phyloP scores from a whole-genome alignment of 2,329 filamentous ascomycete species.

The Colletotrichum liriopes region DNA sequence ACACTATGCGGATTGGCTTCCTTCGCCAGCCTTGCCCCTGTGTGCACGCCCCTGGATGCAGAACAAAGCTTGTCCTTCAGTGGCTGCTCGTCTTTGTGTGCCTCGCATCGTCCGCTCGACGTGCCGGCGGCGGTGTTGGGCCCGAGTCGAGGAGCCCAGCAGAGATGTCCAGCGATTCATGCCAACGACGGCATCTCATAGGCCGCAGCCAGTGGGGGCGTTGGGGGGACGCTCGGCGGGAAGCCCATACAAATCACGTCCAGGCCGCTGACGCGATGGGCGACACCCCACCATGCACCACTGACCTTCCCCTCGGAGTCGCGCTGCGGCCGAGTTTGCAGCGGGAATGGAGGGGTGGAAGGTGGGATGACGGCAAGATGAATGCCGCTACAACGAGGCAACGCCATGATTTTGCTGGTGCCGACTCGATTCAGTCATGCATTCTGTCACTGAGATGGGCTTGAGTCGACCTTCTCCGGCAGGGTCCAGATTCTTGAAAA shows the following conservation, averaged over 20 bases:
- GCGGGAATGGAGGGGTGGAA: constrained; percentile 31
- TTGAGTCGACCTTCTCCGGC: constrained; percentile 8
- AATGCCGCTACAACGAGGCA: constrained; percentile 9
- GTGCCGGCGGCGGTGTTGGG: background rate
- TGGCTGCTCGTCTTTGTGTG: constrained; percentile 27
- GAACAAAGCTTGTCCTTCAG: constrained; percentile 30
- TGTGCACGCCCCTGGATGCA: background rate
- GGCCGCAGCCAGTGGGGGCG: constrained; percentile 9
- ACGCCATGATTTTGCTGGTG: constrained; percentile 14
- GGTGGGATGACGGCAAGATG: constrained; percentile 28
- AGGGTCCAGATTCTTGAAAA: constrained; percentile 9
- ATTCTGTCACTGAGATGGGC: constrained; percentile 22
- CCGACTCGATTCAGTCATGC: constrained; percentile 35
- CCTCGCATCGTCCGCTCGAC: constrained; percentile 15
- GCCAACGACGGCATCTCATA: constrained; percentile 19
- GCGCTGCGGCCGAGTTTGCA: constrained; percentile 29
- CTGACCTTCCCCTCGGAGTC: constrained; percentile 33
- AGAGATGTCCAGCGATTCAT: constrained; percentile 19
- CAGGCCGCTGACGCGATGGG: constrained; percentile 29
- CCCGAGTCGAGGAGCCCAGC: constrained; percentile 16
- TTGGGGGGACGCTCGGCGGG: background rate
- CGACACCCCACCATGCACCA: constrained; percentile 26
- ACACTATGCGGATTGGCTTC: background rate
- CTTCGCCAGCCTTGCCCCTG: constrained; percentile 9
- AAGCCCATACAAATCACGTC: constrained; percentile 21